Evolutionary conservation across 2,329 filamentous ascomycete genomes (phyloP), one percentile per base, ranked within the genome.

Genomic region (Talaromyces sp.): DNA sequence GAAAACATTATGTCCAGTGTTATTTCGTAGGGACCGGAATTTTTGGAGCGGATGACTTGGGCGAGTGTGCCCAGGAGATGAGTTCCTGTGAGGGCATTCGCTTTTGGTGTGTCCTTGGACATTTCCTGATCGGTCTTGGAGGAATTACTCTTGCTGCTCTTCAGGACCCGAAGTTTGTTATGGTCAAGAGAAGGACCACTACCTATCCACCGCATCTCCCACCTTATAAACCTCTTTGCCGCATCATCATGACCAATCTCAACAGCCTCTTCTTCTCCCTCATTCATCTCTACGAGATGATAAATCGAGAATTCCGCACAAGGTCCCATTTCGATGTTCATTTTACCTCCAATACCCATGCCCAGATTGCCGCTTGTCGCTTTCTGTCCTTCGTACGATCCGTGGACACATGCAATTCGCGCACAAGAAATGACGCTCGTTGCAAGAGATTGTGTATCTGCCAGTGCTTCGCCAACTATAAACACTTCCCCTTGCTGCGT

Each of bases 1-100:
- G 49, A 37, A 45, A 63, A 63, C 37, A 63, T 57, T 11, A 63
- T 35, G 39, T 63, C 60, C 2, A 63, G 43, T 3, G 60, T 63
- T 7, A 43, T 52, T 37, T 63, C 60, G 11, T 45, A 63, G 14
- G 60, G 60, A 2, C 50, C 60, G 2, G 60, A 50, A 9, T 45
- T 63, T 63, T 63, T 63, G 50, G 24, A 22, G 33, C 60, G 47
- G 43, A 63, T 24, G 13, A 63, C 39, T 10, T 31, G 27, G 13
- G 60, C 60, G 8, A 63, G 37, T 3, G 39, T 19, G 31, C 33
- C 50, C 31, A 63, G 60, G 39, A 56, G 22, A 8, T 39, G 43
- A 47, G 19, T 47, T 4, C 43, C 43, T 47, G 43, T 22, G 11
- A 47, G 19, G 10, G 19, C 9, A 10, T 9, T 22, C 22, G 43